Conservation (phyloP, 306 rosid genomes). For the Vicia villosa region DNA sequence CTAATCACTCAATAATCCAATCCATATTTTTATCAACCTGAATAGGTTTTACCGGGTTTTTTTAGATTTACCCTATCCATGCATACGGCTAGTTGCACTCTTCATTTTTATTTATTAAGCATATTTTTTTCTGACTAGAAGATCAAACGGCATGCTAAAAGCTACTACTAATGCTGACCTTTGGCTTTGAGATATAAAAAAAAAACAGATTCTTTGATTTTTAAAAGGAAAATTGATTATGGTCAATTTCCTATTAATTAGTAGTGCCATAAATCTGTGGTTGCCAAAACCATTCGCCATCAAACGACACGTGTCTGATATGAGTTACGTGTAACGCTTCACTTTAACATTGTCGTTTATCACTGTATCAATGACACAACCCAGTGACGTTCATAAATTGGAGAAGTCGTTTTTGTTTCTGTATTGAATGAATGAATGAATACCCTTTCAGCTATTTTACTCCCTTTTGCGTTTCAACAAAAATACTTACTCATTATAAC, state of each 20-base stretch:
- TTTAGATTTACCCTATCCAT: too few relatives aligned
- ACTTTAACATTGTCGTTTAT: constrained; percentile 24
- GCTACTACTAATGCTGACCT: constrained; percentile 29
- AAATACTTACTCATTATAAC: too few relatives aligned
- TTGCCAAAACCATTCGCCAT: constrained; percentile 14
- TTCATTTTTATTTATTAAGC: too few relatives aligned
- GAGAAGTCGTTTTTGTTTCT: constrained; percentile 35
- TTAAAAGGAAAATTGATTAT: neutral
- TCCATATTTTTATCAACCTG: too few relatives aligned
- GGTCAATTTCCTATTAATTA: constrained; percentile 23
- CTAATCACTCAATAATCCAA: too few relatives aligned
- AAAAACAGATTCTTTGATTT: neutral
- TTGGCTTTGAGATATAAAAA: constrained; percentile 17
- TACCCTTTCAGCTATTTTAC: constrained; percentile 11
- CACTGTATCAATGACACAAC: constrained; percentile 26
- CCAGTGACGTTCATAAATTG: constrained; percentile 7
- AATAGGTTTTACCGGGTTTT: too few relatives aligned
- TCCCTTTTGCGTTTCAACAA: constrained; percentile 66
- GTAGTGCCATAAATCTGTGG: constrained; percentile 21
- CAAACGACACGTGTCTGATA: constrained; percentile 40
- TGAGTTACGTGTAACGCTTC: constrained; percentile 37
- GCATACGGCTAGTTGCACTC: too few relatives aligned
- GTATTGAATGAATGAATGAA: too few relatives aligned
- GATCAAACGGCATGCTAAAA: constrained; percentile 29
- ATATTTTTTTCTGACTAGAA: neutral